Conservation (phyloP, 768 basidiomycete species). For the Mrakia frigida region DNA sequence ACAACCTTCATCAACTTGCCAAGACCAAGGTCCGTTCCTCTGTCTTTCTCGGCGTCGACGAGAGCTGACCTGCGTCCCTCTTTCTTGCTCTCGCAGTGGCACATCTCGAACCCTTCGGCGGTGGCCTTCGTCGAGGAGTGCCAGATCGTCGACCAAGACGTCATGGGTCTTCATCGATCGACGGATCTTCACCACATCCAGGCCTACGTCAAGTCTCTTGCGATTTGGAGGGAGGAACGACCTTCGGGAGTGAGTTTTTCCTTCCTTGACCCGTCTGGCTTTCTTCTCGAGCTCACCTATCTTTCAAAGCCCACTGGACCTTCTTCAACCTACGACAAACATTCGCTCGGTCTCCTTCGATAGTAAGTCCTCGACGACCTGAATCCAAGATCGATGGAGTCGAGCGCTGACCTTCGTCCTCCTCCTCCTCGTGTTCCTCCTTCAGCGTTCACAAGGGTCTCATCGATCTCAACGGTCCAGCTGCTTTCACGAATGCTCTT, state of each 20-base stretch:
- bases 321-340: constrained; percentile 85
- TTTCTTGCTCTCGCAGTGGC: constrained; percentile 21
- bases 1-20: constrained; percentile 47
- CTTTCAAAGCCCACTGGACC: constrained; percentile 49
- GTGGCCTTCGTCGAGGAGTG: constrained; percentile 31
- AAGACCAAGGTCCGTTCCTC: constrained; percentile 42
- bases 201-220: constrained; percentile 57
- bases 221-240: constrained; percentile 66
- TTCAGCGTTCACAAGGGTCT: constrained; percentile 47
- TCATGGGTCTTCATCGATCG: constrained; percentile 26
- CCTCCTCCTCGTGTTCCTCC: not conserved
- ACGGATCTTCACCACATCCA: constrained; percentile 51
- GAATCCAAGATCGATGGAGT: constrained; percentile 52
- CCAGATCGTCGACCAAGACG: constrained; percentile 11
- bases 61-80: too few species aligned
- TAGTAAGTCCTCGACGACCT: not conserved
- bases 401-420: constrained; percentile 33
- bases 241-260: constrained; percentile 52
- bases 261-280: not conserved
- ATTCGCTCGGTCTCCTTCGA: constrained; percentile 59
- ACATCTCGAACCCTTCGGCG: constrained; percentile 14
- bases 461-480: constrained; percentile 65
- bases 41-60: too few species aligned
- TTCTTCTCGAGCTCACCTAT: not conserved
- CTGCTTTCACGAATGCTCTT: constrained; percentile 71